These are phyloP conservation scores for Juglanconis oblonga DNA, from an alignment of 2,329 filamentous ascomycete genomes.

Conservation along the genomic window DNA sequence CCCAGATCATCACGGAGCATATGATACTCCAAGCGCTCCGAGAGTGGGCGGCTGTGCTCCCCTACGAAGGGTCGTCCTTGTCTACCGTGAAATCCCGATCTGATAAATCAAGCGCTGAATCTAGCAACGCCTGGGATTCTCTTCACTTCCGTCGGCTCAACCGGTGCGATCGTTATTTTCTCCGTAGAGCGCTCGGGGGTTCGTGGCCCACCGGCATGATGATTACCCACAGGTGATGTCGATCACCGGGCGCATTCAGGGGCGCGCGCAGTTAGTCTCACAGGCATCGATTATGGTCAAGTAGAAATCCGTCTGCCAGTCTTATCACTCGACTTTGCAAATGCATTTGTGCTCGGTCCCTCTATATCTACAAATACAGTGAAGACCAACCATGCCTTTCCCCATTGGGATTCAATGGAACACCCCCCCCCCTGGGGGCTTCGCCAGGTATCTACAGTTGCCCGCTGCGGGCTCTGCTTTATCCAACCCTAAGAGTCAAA, in stretches of 20 bases:
- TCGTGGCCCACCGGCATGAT: neutral
- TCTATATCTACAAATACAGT: neutral
- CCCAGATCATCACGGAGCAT: neutral
- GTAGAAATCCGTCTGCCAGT: neutral
- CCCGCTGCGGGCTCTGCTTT: neutral
- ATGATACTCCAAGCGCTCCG: neutral
- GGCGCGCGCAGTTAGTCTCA: neutral
- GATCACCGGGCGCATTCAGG: neutral
- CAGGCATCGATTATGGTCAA: neutral
- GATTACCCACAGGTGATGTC: neutral
- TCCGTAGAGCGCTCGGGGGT: neutral
- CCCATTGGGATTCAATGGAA: neutral
- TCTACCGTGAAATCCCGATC: neutral
- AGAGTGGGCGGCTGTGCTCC: too few species aligned
- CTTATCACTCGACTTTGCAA: neutral
- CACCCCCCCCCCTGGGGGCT: too few species aligned
- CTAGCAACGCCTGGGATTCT: neutral
- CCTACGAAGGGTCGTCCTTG: neutral
- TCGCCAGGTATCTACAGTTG: neutral
- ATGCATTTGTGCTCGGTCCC: neutral
- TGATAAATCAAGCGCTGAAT: neutral
- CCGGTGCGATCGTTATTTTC: neutral
- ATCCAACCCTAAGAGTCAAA: neutral
- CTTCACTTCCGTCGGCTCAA: neutral
- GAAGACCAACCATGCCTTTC: neutral